Evolutionary conservation across 495 filamentous ascomycete genomes (phyloP), one percentile per base, ranked within the genome.

Genomic region (Hypoxylon subgilvum): DNA sequence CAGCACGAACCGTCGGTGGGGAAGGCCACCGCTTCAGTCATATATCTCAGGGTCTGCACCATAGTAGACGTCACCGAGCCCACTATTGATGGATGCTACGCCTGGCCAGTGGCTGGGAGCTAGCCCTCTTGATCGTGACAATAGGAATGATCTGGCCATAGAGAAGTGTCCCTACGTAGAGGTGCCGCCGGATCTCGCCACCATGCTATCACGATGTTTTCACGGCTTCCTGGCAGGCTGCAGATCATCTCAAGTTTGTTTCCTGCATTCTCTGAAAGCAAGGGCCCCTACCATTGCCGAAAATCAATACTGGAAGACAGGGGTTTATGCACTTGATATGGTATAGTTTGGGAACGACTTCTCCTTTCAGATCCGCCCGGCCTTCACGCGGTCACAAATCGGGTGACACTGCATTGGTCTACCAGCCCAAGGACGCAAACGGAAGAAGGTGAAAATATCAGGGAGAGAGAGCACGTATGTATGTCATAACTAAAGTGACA

Each of bases 401-500:
- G 54, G 54, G 54, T 64, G 45, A 55, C 45, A 59, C 54, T 0
- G 27, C 54, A 50, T 51, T 51, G 47, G 35, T 43, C 31, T 40
- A 16, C 50, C 39, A 51, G 54, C 44, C 50, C 14, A 36, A 45
- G 17, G 17, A 44, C 17, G 3, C 5, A 23, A 38, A 49, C 3
- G 21, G 17, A 32, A 30, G 23, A 44, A 57, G 30, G 30, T 21
- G 34, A 23, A 38, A 51, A 28, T 17, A 3, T 16, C 9, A 16
- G 32, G 40, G 38, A 23, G 9, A 27, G 18, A 3, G 18, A 4
- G 23, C 8, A 32, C 12, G 16, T 30, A 48, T 36, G 31, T 48
- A 51, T 31, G 46, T 42, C 34, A 52, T 38, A 12, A 35, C 28
- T 0, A 55, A 64, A 57, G 34, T 64, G 61, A 64, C 32, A 64